phyloP scores from a whole-genome alignment of 1,284 basidiomycete species.

The Puccinia coronata region DNA sequence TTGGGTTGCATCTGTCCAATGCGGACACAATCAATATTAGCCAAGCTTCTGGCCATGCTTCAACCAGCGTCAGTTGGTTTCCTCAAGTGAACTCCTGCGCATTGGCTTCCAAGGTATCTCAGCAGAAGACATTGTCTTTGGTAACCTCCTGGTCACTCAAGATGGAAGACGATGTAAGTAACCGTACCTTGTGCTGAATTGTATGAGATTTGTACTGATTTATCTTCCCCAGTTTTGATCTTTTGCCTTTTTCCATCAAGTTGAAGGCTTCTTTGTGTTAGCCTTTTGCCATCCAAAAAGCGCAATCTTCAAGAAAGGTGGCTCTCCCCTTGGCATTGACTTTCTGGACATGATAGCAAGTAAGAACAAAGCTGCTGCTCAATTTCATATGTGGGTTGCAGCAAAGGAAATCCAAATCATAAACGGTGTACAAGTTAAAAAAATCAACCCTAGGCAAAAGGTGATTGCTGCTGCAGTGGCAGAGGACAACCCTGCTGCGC shows the following conservation, averaged over 20 bases:
- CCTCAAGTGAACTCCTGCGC: background rate
- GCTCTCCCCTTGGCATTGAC: background rate
- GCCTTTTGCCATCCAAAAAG: background rate
- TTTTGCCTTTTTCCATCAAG: constrained; percentile 3
- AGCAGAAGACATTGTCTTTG: background rate
- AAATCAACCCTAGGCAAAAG: background rate
- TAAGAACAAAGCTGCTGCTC: background rate
- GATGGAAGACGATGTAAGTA: background rate
- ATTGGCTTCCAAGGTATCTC: background rate
- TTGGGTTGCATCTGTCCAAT: background rate
- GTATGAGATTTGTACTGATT: background rate
- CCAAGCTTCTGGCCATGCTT: background rate
- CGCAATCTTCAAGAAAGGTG: background rate
- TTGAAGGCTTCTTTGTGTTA: background rate
- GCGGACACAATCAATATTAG: background rate
- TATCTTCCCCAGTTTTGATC: background rate
- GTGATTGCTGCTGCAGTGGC: background rate
- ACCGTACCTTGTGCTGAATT: no score
- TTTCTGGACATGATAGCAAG: background rate
- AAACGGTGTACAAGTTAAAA: background rate
- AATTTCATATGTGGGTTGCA: constrained; percentile 1
- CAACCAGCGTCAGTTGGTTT: background rate
- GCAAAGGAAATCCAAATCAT: background rate
- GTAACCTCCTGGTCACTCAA: background rate
- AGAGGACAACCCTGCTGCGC: no score